A percentile compares a stretch with the other conserved stretches of the same genome.
Conservation (phyloP, 148 eudicot genomes). For the Nyssa sinensis region DNA sequence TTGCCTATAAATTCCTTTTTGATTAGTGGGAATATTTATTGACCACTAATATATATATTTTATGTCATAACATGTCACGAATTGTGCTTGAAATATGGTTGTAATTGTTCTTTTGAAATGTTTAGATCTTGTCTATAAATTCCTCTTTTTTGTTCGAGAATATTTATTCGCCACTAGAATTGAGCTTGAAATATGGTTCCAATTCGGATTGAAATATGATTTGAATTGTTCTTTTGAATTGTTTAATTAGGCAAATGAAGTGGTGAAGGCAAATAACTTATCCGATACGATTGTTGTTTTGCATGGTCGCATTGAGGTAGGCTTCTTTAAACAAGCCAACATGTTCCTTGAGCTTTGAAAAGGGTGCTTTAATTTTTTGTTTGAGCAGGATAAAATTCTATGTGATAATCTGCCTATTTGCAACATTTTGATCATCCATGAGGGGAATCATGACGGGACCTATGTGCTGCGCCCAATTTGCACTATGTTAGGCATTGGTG, state of each 20-base stretch:
- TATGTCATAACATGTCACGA: too few species aligned
- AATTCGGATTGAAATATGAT: too few species aligned
- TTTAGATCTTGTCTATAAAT: not conserved
- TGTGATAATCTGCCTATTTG: not conserved
- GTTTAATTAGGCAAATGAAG: constrained; percentile 80
- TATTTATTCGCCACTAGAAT: not conserved
- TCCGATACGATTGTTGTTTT: constrained; percentile 78
- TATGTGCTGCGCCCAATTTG: too few species aligned
- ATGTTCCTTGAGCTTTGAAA: not conserved
- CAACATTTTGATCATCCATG: not conserved
- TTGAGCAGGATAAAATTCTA: not conserved
- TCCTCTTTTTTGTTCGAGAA: not conserved
- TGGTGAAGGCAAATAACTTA: constrained; percentile 87
- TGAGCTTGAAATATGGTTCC: not conserved
- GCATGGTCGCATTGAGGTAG: constrained; percentile 98
- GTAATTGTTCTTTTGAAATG: too few species aligned
- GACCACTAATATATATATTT: too few species aligned
- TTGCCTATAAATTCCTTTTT: not conserved
- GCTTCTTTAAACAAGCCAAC: constrained; percentile 4
- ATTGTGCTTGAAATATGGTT: too few species aligned
- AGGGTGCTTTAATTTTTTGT: not conserved
- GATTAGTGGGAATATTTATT: not conserved
- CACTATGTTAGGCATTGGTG: too few species aligned
- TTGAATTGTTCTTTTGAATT: not conserved
- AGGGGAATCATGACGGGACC: too few species aligned